These are phyloP conservation scores for Oryza meyeriana DNA, from an alignment of 176 grass and related monocot genomes.

Conservation along the genomic window DNA sequence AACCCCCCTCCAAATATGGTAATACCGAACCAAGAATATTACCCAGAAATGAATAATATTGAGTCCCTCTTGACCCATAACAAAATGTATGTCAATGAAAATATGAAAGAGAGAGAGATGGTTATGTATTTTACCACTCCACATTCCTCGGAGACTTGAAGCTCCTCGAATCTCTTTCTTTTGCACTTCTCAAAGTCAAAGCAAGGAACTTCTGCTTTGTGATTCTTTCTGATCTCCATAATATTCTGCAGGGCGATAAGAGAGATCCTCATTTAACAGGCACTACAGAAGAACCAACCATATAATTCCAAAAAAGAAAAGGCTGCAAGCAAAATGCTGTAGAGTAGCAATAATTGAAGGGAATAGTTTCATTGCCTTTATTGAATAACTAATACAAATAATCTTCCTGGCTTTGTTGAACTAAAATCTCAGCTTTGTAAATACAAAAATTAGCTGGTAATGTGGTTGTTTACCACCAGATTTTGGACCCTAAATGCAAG, in stretches of 20 bases:
- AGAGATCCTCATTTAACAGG: neutral
- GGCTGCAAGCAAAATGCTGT: neutral
- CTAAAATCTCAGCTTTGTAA: neutral
- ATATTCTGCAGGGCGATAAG: slow-evolving; percentile 73
- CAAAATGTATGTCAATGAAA: slow-evolving; percentile 38
- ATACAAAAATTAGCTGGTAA: slow-evolving; percentile 8
- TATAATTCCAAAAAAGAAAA: neutral
- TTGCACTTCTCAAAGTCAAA: slow-evolving; percentile 94
- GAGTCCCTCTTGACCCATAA: slow-evolving; percentile 4
- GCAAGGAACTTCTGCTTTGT: slow-evolving; percentile 87
- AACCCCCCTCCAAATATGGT: neutral
- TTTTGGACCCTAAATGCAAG: neutral
- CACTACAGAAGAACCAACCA: neutral
- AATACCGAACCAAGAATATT: neutral
- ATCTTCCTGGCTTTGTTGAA: neutral
- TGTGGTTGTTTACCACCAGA: neutral
- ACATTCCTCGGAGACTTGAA: slow-evolving; percentile 96
- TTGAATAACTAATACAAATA: neutral
- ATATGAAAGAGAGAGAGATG: neutral
- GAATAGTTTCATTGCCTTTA: neutral
- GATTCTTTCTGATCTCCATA: slow-evolving; percentile 77
- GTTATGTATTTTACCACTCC: slow-evolving; percentile 81
- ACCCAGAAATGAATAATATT: neutral
- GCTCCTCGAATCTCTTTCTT: slow-evolving; percentile 84
- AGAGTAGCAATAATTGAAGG: neutral